Percentiles rank a stretch among this genome's conserved stretches.
Evolutionary conservation across 345 rosid genomes (phyloP).

Genomic region (Stellera chamaejasme): DNA sequence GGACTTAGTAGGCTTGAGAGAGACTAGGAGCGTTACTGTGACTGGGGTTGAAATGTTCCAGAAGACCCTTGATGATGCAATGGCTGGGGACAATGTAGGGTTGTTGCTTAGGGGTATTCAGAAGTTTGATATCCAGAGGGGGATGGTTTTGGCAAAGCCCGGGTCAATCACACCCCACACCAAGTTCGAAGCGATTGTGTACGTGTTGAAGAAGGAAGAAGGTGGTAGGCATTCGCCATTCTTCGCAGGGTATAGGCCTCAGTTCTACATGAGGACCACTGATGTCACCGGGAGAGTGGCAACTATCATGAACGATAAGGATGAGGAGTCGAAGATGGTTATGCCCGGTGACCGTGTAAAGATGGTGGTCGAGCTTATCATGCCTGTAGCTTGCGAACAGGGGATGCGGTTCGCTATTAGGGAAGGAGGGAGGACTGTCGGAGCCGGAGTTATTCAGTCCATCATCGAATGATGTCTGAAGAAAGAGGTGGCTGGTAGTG

Average conservation of each 20-base stretch:
- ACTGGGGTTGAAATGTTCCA: constrained; percentile 90
- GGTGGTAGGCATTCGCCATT: constrained; percentile 94
- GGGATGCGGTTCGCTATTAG: constrained; percentile 97
- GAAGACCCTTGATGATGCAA: constrained; percentile 78
- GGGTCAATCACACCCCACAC: constrained; percentile 77
- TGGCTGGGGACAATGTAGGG: constrained; percentile 94
- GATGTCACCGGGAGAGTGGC: constrained; percentile 88
- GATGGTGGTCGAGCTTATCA: constrained; percentile 82
- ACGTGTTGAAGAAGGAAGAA: constrained; percentile 97
- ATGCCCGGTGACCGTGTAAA: constrained; percentile 96
- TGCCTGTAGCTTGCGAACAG: constrained; percentile 91
- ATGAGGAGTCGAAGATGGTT: constrained; percentile 96
- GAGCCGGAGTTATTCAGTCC: constrained; percentile 88
- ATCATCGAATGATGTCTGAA: constrained; percentile 41
- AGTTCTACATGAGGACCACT: constrained; percentile 93
- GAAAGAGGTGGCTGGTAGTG: background rate
- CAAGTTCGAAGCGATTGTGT: constrained; percentile 63
- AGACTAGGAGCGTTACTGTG: constrained; percentile 63
- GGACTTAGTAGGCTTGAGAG: constrained; percentile 76
- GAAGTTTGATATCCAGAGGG: constrained; percentile 84
- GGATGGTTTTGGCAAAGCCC: constrained; percentile 93
- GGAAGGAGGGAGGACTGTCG: constrained; percentile 96
- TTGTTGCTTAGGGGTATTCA: constrained; percentile 85
- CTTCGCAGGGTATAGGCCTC: constrained; percentile 84
- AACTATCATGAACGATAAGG: constrained; percentile 74